These are phyloP conservation scores for Spathaspora passalidarum DNA, from an alignment of 805 yeast genomes.

Conservation along the genomic window DNA sequence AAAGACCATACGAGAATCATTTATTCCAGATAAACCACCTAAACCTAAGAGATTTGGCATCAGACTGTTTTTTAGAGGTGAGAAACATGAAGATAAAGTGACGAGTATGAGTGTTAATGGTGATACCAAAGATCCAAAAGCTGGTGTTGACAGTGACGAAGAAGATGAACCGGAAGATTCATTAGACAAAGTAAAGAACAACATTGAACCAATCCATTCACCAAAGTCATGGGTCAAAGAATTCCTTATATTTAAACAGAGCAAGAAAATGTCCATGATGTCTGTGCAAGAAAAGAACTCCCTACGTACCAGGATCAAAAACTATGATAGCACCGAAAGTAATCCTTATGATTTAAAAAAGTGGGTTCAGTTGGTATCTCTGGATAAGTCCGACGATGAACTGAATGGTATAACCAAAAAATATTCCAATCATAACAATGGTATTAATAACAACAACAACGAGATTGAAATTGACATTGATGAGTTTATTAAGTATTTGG, in stretches of 20 bases:
- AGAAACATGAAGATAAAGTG: neutral
- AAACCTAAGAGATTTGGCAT: neutral
- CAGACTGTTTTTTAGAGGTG: neutral
- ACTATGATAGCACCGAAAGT: conserved; percentile 22
- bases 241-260: conserved; percentile 17
- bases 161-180: conserved; percentile 1
- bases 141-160: neutral
- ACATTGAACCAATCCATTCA: conserved; percentile 5
- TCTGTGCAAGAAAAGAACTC: conserved; percentile 8
- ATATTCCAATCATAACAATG: conserved; percentile 9
- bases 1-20: conserved; percentile 5
- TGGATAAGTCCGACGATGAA: conserved; percentile 16
- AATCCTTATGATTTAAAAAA: conserved; percentile 21
- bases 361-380: conserved; percentile 20
- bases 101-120: neutral
- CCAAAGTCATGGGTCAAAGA: conserved; percentile 24
- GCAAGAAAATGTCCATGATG: neutral
- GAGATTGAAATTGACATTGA: conserved; percentile 22
- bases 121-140: neutral
- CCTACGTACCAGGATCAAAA: conserved; percentile 23
- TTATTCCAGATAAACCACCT: conserved; percentile 5
- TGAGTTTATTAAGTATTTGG: conserved; percentile 29
- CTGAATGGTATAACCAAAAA: conserved; percentile 19
- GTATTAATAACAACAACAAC: conserved; percentile 7
- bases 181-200: neutral